These are phyloP conservation scores for Pseudevernia furfuracea DNA, from an alignment of 495 filamentous ascomycete species.

Conservation along the genomic window DNA sequence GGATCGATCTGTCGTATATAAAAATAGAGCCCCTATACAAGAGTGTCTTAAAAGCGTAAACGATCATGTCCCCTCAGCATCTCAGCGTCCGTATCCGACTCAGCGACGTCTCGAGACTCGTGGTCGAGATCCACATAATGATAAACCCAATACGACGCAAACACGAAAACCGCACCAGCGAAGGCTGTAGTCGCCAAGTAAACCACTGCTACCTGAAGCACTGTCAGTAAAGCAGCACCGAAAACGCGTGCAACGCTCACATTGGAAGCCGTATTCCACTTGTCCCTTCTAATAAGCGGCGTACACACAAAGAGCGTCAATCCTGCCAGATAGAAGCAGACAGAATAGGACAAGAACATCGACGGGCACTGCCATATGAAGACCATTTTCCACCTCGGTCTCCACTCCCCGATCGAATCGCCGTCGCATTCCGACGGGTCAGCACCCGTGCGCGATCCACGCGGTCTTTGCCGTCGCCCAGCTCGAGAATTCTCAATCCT, in stretches of 20 bases:
- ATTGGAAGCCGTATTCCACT: conserved; percentile 14
- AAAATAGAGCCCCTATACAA: not conserved
- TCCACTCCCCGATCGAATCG: conserved; percentile 14
- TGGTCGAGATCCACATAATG: conserved; percentile 27
- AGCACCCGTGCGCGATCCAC: not conserved
- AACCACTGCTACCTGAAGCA: conserved; percentile 25
- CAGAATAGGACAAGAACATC: conserved; percentile 31
- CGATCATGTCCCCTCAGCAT: conserved; percentile 2
- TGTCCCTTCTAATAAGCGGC: conserved; percentile 21
- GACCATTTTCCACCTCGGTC: conserved; percentile 27
- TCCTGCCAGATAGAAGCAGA: conserved; percentile 26
- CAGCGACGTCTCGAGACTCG: conserved; percentile 2
- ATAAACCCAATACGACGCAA: conserved; percentile 31
- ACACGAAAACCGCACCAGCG: conserved; percentile 24
- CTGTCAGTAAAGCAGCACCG: not conserved
- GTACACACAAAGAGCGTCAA: conserved; percentile 29
- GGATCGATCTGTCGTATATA: not conserved
- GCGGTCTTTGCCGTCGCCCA: not conserved
- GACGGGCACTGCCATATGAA: conserved; percentile 32
- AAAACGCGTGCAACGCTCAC: not conserved
- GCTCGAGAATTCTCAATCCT: not conserved
- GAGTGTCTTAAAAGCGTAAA: not conserved
- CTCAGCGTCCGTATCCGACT: not conserved
- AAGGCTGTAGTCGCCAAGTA: conserved; percentile 22
- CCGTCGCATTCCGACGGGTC: too few relatives aligned